Percentiles rank a stretch among this genome's conserved stretches.
phyloP scores from a whole-genome alignment of 257 asterid species.

The Rehmannia glutinosa region DNA sequence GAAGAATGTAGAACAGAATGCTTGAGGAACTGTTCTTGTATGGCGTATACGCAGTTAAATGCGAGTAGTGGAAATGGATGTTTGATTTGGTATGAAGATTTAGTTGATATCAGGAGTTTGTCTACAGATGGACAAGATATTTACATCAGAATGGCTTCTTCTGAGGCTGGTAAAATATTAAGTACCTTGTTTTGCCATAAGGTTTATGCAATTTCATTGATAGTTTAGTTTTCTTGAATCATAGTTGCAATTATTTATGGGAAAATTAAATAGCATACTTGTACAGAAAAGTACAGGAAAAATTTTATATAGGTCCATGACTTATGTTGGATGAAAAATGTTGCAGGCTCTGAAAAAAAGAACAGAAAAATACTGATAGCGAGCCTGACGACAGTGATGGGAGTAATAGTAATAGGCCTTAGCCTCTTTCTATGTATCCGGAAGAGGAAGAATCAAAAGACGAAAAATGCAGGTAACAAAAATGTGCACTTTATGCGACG shows the following conservation, averaged over 20 bases:
- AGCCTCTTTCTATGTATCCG: background rate
- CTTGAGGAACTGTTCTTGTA: constrained; percentile 21
- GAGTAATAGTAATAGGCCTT: constrained; percentile 6
- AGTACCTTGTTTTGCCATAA: no score
- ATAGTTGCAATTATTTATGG: no score
- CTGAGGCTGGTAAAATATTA: constrained; percentile 18
- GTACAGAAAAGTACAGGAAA: no score
- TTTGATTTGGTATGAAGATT: constrained; percentile 28
- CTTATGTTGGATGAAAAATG: no score
- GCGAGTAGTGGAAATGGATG: constrained; percentile 25
- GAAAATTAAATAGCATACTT: no score
- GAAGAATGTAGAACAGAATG: constrained; percentile 32
- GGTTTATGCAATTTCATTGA: no score
- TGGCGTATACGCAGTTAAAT: constrained; percentile 16
- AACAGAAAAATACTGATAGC: background rate
- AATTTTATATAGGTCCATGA: no score
- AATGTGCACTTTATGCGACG: background rate
- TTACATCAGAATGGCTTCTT: constrained; percentile 26
- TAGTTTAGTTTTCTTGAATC: no score
- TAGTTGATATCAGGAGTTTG: no score
- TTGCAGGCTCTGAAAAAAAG: background rate
- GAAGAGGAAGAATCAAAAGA: background rate
- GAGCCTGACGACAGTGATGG: background rate
- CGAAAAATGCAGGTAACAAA: background rate
- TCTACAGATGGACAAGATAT: no score